Percentiles rank a stretch among this genome's conserved stretches.
These are phyloP conservation scores for Leccinum variicolor DNA, from an alignment of 768 basidiomycete genomes.

Conservation along the genomic window DNA sequence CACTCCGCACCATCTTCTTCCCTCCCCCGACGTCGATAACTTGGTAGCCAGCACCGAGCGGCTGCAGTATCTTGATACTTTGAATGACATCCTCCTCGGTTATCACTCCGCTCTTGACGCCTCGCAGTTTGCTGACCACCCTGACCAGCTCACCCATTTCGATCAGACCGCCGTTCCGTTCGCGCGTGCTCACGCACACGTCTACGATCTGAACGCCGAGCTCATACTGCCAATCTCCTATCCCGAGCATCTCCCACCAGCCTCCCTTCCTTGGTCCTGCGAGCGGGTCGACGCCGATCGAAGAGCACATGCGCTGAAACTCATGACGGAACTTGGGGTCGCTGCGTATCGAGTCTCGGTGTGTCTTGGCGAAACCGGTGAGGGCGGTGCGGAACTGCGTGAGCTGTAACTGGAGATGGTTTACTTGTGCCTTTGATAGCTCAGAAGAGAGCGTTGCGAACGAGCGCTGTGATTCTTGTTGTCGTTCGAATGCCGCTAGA, in stretches of 20 bases:
- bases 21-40: constrained; percentile 69
- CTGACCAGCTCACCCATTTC: constrained; percentile 82
- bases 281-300: neutral
- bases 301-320: neutral
- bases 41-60: constrained; percentile 90
- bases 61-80: constrained; percentile 83
- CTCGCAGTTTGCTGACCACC: constrained; percentile 73
- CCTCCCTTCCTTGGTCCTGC: neutral
- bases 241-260: constrained; percentile 31
- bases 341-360: neutral
- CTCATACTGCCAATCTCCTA: constrained; percentile 96
- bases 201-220: constrained; percentile 95
- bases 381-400: neutral
- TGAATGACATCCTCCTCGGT: constrained; percentile 82
- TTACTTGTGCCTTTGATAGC: neutral
- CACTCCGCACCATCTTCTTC: constrained; percentile 78
- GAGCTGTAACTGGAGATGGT: neutral
- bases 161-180: constrained; percentile 90
- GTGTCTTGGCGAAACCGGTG: neutral
- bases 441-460: neutral
- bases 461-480: neutral
- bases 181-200: constrained; percentile 83
- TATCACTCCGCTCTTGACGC: constrained; percentile 62
- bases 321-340: neutral
- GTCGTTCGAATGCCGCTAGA: neutral